Evolutionary conservation across 805 yeast genomes (phyloP).

Genomic region (Metschnikowia chrysomelidarum): DNA sequence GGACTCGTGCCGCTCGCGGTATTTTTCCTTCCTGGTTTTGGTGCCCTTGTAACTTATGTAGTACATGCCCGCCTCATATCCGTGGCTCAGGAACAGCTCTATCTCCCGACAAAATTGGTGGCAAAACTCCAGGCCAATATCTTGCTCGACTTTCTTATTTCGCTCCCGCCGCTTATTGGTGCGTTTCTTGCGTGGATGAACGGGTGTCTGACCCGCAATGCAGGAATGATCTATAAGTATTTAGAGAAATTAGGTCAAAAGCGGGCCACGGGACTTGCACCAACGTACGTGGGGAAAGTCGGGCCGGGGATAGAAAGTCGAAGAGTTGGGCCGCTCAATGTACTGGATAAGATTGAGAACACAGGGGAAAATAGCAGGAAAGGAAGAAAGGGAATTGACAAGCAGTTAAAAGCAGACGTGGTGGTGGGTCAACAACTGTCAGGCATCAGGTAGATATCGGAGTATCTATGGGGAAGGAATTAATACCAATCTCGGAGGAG

Average conservation of each 20-base stretch:
- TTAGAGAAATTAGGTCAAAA: constrained; percentile 11
- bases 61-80: constrained; percentile 68
- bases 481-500: no score
- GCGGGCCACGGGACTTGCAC: constrained; percentile 11
- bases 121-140: constrained; percentile 79
- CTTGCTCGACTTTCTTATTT: constrained; percentile 65
- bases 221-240: constrained; percentile 62
- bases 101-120: constrained; percentile 55
- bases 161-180: constrained; percentile 82
- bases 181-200: constrained; percentile 75
- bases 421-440: constrained; percentile 7
- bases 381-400: not conserved
- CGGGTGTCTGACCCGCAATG: constrained; percentile 86
- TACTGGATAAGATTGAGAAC: not conserved
- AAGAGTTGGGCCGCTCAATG: not conserved
- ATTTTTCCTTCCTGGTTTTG: constrained; percentile 71
- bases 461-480: no score
- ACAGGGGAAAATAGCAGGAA: not conserved
- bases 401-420: not conserved
- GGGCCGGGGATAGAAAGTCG: not conserved
- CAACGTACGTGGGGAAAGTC: constrained; percentile 13
- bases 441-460: constrained; percentile 7
- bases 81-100: constrained; percentile 54
- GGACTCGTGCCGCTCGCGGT: constrained; percentile 77
- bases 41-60: constrained; percentile 78